Percentiles rank a stretch among this genome's conserved stretches.
These are phyloP conservation scores for Sclerotinia borealis DNA, from an alignment of 2,329 filamentous ascomycete species.

Conservation along the genomic window DNA sequence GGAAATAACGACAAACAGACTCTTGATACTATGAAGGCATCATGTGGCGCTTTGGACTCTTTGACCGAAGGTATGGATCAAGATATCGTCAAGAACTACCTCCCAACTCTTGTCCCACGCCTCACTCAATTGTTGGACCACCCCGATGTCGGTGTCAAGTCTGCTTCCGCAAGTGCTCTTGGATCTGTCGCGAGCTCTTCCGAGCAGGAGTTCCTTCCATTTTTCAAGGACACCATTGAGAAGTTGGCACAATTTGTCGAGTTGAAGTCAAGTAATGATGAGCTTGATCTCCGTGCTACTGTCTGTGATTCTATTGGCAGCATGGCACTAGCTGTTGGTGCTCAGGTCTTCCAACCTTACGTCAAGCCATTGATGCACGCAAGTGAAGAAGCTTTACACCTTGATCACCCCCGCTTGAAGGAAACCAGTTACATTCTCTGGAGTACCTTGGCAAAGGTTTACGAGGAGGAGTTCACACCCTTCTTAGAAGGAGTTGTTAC, in stretches of 20 bases:
- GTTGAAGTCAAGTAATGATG: conserved; percentile 84
- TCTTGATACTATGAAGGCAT: conserved; percentile 79
- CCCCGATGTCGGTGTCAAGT: conserved; percentile 83
- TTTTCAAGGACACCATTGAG: conserved; percentile 85
- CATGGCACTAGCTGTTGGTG: conserved; percentile 82
- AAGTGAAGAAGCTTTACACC: conserved; percentile 81
- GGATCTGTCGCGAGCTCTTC: conserved; percentile 86
- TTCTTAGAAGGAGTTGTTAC: conserved; percentile 75
- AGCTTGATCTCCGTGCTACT: conserved; percentile 81
- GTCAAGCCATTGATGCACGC: conserved; percentile 86
- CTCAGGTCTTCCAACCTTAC: conserved; percentile 82
- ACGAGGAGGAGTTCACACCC: conserved; percentile 74
- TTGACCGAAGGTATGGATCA: conserved; percentile 80
- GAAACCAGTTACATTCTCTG: conserved; percentile 98
- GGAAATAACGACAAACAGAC: conserved; percentile 60
- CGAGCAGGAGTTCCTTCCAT: conserved; percentile 79
- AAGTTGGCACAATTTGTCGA: conserved; percentile 77
- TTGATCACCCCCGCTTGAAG: conserved; percentile 84
- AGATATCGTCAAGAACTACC: conserved; percentile 75
- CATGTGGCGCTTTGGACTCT: conserved; percentile 85
- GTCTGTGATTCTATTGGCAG: conserved; percentile 91
- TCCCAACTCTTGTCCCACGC: conserved; percentile 74
- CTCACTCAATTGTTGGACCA: conserved; percentile 80
- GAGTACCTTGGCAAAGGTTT: conserved; percentile 91
- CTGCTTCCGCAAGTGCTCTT: conserved; percentile 79